Percentiles rank a stretch among this genome's conserved stretches.
phyloP scores from a whole-genome alignment of 345 rosid species.

The Clausena lansium region DNA sequence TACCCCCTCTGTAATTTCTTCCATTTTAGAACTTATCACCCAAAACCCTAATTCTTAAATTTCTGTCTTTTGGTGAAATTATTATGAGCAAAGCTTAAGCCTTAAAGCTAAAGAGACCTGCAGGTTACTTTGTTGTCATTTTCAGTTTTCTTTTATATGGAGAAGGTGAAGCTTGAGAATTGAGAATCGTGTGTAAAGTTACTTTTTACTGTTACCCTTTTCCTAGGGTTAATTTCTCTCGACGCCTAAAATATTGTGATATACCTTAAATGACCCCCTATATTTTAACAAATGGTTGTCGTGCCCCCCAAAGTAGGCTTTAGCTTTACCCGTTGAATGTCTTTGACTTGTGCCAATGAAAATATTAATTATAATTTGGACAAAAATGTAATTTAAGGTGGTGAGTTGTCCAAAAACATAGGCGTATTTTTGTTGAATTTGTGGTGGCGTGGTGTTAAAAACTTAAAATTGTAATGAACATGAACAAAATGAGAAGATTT shows the following conservation, averaged over 20 bases:
- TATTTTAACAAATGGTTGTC: neutral
- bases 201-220: neutral
- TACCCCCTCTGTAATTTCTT: constrained; percentile 71
- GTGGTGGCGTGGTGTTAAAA: no score
- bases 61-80: neutral
- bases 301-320: neutral
- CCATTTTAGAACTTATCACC: constrained; percentile 37
- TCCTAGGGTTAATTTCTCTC: neutral
- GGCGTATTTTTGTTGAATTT: no score
- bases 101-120: neutral
- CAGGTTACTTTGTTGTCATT: neutral
- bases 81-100: neutral
- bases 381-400: no score
- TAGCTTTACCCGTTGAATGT: neutral
- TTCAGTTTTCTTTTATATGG: neutral
- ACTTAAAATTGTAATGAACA: no score
- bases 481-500: no score
- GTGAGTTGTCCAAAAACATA: no score
- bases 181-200: neutral
- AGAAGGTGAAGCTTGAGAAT: neutral
- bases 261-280: no score
- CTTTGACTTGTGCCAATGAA: no score
- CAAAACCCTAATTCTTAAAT: constrained; percentile 19
- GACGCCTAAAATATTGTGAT: neutral
- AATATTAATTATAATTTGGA: no score